Percentiles rank a stretch among this genome's conserved stretches.
These are phyloP conservation scores for Vickermania ingenoplastis DNA, from an alignment of 208 protist genomes.

Conservation along the genomic window DNA sequence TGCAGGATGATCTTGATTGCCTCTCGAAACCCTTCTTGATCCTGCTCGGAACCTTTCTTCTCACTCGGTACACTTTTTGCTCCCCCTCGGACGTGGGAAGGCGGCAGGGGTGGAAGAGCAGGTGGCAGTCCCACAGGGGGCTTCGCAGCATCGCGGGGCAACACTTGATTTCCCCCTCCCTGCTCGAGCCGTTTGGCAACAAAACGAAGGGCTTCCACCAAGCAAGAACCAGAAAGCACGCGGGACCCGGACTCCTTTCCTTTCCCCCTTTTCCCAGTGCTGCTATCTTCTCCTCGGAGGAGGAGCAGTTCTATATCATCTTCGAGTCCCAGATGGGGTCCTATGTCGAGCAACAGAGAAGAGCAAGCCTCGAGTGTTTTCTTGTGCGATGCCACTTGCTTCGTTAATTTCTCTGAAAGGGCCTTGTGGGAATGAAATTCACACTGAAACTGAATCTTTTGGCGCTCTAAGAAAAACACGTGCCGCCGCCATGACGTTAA, in stretches of 20 bases:
- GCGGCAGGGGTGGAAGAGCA: not conserved
- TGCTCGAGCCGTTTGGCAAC: not conserved
- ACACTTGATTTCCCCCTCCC: not conserved
- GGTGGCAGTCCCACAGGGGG: too few species aligned
- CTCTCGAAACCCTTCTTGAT: not conserved
- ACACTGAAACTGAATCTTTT: not conserved
- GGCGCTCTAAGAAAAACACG: not conserved
- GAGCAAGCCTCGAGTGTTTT: not conserved
- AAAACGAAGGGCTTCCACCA: not conserved
- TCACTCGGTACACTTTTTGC: too few species aligned
- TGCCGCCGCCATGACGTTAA: not conserved
- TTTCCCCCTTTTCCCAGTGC: too few species aligned
- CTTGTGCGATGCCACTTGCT: not conserved
- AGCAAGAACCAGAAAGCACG: not conserved
- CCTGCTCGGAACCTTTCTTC: too few species aligned
- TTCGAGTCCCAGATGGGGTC: not conserved
- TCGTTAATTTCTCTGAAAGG: not conserved
- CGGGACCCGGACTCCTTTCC: too few species aligned
- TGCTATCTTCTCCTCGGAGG: too few species aligned
- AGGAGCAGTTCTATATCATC: not conserved
- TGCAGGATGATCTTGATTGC: not conserved
- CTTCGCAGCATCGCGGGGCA: too few species aligned
- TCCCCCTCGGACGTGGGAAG: too few species aligned
- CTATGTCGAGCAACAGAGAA: not conserved
- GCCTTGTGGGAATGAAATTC: not conserved